These are phyloP conservation scores for Tolypocladium paradoxum DNA, from an alignment of 2,329 filamentous ascomycete genomes.

Conservation along the genomic window DNA sequence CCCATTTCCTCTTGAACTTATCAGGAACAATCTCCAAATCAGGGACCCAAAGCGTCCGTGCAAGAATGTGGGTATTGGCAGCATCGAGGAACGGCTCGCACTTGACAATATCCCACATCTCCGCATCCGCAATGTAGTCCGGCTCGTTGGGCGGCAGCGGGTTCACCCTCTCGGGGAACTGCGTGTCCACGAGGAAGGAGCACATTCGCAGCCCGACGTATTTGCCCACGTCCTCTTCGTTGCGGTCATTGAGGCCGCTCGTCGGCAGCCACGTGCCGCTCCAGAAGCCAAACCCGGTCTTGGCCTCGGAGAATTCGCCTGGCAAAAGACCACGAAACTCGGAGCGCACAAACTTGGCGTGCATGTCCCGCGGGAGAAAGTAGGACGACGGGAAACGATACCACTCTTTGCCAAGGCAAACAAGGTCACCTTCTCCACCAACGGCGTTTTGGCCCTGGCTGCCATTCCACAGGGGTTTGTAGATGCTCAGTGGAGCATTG, in stretches of 20 bases:
- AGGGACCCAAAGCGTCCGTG: constrained; percentile 74
- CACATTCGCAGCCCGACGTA: constrained; percentile 71
- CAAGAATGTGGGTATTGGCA: constrained; percentile 59
- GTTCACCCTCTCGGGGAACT: constrained; percentile 50
- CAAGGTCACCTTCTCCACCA: constrained; percentile 50
- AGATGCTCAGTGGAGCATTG: constrained; percentile 65
- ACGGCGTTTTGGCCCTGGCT: constrained; percentile 33
- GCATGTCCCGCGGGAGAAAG: constrained; percentile 73
- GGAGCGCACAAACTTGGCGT: constrained; percentile 80
- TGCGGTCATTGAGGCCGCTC: constrained; percentile 81
- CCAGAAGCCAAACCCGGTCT: constrained; percentile 58
- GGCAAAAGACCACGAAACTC: constrained; percentile 84
- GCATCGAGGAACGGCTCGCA: constrained; percentile 78
- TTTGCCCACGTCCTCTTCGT: constrained; percentile 77
- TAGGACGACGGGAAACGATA: constrained; percentile 94
- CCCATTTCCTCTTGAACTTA: constrained; percentile 67
- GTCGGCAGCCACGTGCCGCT: constrained; percentile 78
- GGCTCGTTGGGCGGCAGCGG: constrained; percentile 59
- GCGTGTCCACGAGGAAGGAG: constrained; percentile 78
- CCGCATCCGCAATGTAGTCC: constrained; percentile 61
- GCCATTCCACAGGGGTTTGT: constrained; percentile 52
- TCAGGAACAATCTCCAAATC: constrained; percentile 58
- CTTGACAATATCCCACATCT: constrained; percentile 67
- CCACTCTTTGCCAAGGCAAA: constrained; percentile 96
- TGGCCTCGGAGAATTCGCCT: constrained; percentile 75